Percentiles rank a stretch among this genome's conserved stretches.
Evolutionary conservation across 805 yeast species (phyloP).

Genomic region (Cyberlindnera bimundalis): DNA sequence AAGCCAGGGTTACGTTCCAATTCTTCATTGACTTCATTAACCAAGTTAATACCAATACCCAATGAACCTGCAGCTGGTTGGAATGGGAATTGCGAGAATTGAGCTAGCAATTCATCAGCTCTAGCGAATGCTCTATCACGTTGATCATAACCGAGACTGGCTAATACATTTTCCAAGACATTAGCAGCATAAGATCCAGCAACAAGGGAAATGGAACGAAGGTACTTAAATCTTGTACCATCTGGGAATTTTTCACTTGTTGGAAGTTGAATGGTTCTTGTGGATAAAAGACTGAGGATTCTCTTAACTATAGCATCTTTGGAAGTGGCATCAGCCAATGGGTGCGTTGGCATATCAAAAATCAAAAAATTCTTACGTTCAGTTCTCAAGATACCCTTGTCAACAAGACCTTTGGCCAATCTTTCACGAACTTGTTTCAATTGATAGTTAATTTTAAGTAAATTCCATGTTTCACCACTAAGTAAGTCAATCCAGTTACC

Average conservation of each 20-base stretch:
- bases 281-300: constrained; percentile 63
- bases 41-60: constrained; percentile 71
- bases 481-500: constrained; percentile 91
- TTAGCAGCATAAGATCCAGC: constrained; percentile 94
- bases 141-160: constrained; percentile 74
- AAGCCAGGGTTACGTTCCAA: constrained; percentile 35
- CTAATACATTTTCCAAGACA: constrained; percentile 85
- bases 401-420: constrained; percentile 93
- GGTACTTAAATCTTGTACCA: constrained; percentile 59
- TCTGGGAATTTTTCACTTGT: constrained; percentile 67
- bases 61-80: constrained; percentile 53
- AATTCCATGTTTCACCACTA: constrained; percentile 96
- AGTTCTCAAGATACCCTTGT: constrained; percentile 93
- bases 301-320: constrained; percentile 79
- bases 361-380: constrained; percentile 91
- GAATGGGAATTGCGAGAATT: constrained; percentile 86
- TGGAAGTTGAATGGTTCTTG: constrained; percentile 61
- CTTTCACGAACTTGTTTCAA: constrained; percentile 96
- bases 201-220: constrained; percentile 78
- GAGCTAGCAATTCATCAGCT: constrained; percentile 86
- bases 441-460: constrained; percentile 91
- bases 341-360: constrained; percentile 99
- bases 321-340: constrained; percentile 80
- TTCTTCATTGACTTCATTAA: constrained; percentile 42
- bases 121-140: constrained; percentile 90